Conservation (phyloP, 2,329 filamentous ascomycete species). For the Fusarium poae region DNA sequence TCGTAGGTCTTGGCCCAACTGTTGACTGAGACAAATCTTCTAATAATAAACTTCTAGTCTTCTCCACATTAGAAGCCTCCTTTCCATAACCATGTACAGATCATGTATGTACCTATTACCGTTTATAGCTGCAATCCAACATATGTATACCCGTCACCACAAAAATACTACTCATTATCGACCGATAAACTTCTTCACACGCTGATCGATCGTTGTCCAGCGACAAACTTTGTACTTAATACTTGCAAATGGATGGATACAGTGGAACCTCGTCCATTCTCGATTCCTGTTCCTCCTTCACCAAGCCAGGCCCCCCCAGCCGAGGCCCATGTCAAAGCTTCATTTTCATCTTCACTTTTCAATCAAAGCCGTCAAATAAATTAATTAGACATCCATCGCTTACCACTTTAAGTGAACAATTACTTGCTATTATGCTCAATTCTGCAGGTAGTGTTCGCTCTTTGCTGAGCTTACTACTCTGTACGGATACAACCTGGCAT, state of each 20-base stretch:
- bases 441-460: constrained; percentile 10
- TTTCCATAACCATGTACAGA: constrained; percentile 7
- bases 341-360: constrained; percentile 9
- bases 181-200: constrained; percentile 17
- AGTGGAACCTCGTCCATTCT: constrained; percentile 7
- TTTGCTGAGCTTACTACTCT: background rate
- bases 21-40: background rate
- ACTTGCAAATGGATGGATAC: constrained; percentile 3
- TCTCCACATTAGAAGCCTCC: constrained; percentile 18
- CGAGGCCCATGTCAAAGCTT: constrained; percentile 22
- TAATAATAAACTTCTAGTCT: constrained; percentile 20
- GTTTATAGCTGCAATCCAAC: background rate
- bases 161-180: constrained; percentile 18
- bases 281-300: background rate
- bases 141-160: background rate
- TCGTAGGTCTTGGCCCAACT: background rate
- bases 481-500: background rate
- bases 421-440: constrained; percentile 7
- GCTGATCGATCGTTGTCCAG: constrained; percentile 19
- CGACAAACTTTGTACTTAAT: constrained; percentile 4
- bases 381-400: constrained; percentile 9
- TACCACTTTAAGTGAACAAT: constrained; percentile 3
- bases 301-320: background rate
- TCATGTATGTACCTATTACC: background rate
- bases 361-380: background rate